Base-by-base conservation (phyloP, 768 basidiomycete genomes). In the Cyclocybe aegerita region DNA sequence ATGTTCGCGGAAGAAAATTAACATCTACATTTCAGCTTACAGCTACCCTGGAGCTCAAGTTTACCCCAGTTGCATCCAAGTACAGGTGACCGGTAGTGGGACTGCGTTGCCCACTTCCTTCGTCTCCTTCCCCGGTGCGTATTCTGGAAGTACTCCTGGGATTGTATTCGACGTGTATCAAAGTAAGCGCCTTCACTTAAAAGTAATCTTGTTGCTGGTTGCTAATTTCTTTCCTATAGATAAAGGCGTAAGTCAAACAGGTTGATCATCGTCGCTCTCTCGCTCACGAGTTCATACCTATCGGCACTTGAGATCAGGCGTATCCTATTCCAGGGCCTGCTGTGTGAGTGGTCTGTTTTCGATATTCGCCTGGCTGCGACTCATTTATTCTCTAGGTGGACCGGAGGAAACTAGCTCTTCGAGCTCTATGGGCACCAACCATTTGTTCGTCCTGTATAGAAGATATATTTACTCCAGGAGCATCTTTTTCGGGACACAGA, bases 81-180 rank as follows among this genome's bases (percentile, higher is more conserved):
- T 79, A 30, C 51, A 74, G 53, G 75, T 76, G 1, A 77, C 75
- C 3, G 78, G 76, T 3, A 70, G 71, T 7, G 77, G 78, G 16
- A 73, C 67, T 4, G 68, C 72, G 1, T 56, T 73, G 9, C 75
- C 76, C 1, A 72, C 72, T 1, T 70, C 70, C 0, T 72, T 79
- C 31, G 77, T 78, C n/a, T 70, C 78, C 4, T 79, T 79, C 72
- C 78, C 77, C 29, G 74, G 76, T 30, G 71, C 73, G 7, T 77
- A 77, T 53, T 71, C 64, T 1, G 56, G 64, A 0, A 62, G 15
- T 23, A 72, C 69, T 38, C 70, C 65, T 33, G 70, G 63, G 16
- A 73, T 74, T 42, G 64, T 66, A 0, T 74, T 56, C 39, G 72
- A 74, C 56, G 67, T 62, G 14, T 73, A 73, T 51, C 62, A 59